phyloP scores from a whole-genome alignment of 164 flowering plant genomes.

The Aristolochia fimbriata region DNA sequence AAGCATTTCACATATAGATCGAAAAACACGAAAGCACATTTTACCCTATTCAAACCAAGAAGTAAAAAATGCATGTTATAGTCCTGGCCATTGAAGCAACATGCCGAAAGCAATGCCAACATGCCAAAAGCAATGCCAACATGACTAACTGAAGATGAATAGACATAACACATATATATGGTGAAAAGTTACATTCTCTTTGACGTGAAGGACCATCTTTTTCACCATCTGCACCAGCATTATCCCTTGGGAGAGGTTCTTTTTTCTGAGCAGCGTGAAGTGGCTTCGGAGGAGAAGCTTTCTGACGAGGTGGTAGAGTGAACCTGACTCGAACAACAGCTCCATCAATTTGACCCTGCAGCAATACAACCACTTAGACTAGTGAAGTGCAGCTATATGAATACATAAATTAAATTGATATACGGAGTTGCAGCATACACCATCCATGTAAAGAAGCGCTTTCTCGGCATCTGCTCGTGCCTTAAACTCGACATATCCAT shows the following conservation, averaged over 20 bases:
- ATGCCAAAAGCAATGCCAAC: too few relatives aligned
- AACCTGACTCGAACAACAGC: slow-evolving; percentile 70
- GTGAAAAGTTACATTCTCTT: slow-evolving; percentile 41
- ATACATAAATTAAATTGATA: too few relatives aligned
- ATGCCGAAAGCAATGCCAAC: too few relatives aligned
- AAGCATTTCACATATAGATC: too few relatives aligned
- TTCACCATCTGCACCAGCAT: slow-evolving; percentile 40
- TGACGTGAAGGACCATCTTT: slow-evolving; percentile 57
- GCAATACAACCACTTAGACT: not conserved
- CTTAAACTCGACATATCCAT: slow-evolving; percentile 92
- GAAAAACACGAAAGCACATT: not conserved
- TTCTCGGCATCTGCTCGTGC: slow-evolving; percentile 86
- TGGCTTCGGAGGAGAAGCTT: slow-evolving; percentile 53
- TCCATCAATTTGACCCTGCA: slow-evolving; percentile 95
- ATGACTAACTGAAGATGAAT: too few relatives aligned
- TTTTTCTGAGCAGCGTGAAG: slow-evolving; percentile 44
- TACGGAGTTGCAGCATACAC: slow-evolving; percentile 38
- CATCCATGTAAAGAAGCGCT: slow-evolving; percentile 85
- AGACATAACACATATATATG: not conserved
- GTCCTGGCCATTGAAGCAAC: too few relatives aligned
- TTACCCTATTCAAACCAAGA: not conserved
- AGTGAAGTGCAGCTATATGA: too few relatives aligned
- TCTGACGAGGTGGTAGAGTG: slow-evolving; percentile 63
- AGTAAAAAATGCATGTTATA: too few relatives aligned
- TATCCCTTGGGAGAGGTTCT: slow-evolving; percentile 50